These are phyloP conservation scores for Schizosaccharomyces cryophilus DNA, from an alignment of 805 yeast species.

Conservation along the genomic window DNA sequence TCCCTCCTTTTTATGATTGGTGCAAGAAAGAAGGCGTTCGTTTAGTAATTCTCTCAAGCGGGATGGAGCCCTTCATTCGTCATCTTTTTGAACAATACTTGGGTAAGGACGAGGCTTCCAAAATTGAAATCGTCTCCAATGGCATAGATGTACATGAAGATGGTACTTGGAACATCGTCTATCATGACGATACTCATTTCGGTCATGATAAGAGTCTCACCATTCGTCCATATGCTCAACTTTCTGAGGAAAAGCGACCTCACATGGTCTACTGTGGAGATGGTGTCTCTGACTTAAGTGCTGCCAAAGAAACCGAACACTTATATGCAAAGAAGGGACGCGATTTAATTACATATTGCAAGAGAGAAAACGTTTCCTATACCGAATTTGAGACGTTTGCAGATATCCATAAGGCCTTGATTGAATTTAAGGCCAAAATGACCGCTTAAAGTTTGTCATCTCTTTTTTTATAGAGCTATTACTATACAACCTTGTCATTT, in stretches of 20 bases:
- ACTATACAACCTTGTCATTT: too few species aligned
- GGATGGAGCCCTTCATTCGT: conserved; percentile 78
- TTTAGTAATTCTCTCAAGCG: conserved; percentile 67
- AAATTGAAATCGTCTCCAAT: conserved; percentile 64
- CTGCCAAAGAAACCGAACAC: conserved; percentile 84
- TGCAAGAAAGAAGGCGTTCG: conserved; percentile 50
- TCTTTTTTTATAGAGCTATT: too few species aligned
- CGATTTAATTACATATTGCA: conserved; percentile 70
- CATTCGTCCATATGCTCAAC: conserved; percentile 25
- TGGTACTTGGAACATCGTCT: conserved; percentile 59
- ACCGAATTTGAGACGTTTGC: conserved; percentile 53
- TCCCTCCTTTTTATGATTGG: conserved; percentile 59
- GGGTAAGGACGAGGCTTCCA: conserved; percentile 47
- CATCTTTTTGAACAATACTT: conserved; percentile 51
- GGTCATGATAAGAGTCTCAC: conserved; percentile 89
- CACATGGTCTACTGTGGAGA: conserved; percentile 83
- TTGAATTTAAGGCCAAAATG: too few species aligned
- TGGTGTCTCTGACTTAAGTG: conserved; percentile 85
- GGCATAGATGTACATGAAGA: conserved; percentile 33
- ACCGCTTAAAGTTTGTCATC: too few species aligned
- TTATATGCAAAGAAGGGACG: conserved; percentile 82
- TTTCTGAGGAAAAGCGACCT: conserved; percentile 24
- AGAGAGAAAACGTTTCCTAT: conserved; percentile 56
- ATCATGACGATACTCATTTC: conserved; percentile 61
- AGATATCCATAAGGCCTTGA: conserved; percentile 31